Base-by-base conservation (phyloP, 495 filamentous ascomycete species). In the Lichina pygmaea region DNA sequence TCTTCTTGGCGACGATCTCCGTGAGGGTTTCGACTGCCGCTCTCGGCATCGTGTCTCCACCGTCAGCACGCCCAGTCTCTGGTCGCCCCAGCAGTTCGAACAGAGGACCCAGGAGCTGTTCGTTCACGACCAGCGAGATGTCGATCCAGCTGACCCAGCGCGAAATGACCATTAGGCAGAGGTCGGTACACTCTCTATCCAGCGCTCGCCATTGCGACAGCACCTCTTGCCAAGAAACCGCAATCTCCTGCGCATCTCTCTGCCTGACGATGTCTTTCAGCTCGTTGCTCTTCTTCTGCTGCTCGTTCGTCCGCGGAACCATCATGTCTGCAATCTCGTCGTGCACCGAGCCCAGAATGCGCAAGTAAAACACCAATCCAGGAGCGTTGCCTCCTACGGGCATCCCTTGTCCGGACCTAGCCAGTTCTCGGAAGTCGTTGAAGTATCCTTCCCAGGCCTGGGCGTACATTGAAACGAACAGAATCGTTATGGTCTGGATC, bases 81-180 rank as follows among this genome's bases (percentile, higher is more conserved):
- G 68, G 67, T 52, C 71, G 72, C 47, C 70, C 78, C 47, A 77
- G 73, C 52, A 78, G 70, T 57, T 86, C 75, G 59, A 93, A 78
- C 46, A 99, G 71, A 43, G 82, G 65, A 52, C 68, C 74, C 50
- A 94, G 67, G 65, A 91, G 81, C 38, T 74, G 71, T 52, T 86
- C 73, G 57, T 92, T 89, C 50, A 95, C 79, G 41, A 95, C 73
- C 37, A 99, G 65, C 15, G 76, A 77, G 51, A 99, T 94, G 52
- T 95, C 91, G 48, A 86, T 86, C 89, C 89, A 99, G 66, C 81
- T 83, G 42, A 92, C 85, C 91, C 91, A 99, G 55, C 81, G 80
- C 15, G 82, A 83, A 42, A 95, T 73, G 10, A 81, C 74, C 60
- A 77, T 84, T 32, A 99, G 67, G 50, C 77, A 85, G 67, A 85